Conservation (phyloP, 139 green algal genomes). For the Ettlia oleoabundans region DNA sequence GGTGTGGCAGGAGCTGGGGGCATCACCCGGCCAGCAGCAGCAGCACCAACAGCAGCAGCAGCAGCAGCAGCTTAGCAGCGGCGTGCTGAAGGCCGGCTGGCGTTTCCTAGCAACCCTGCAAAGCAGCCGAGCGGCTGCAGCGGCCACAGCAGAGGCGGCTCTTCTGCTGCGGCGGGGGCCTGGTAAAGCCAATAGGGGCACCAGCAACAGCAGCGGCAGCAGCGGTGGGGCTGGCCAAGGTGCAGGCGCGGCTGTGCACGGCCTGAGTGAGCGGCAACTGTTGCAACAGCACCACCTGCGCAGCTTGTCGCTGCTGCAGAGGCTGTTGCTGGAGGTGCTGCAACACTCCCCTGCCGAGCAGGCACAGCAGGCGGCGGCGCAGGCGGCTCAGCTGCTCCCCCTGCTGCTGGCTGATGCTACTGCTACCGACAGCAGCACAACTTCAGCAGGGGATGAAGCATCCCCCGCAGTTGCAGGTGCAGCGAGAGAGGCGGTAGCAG, state of each 20-base stretch:
- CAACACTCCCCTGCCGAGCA: neutral
- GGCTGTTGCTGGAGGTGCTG: conserved; percentile 21
- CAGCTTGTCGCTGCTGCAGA: conserved; percentile 5
- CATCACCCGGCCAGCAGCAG: neutral
- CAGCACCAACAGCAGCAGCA: conserved; percentile 3
- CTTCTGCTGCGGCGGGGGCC: neutral
- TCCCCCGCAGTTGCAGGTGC: neutral
- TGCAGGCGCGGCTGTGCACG: neutral
- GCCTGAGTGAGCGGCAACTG: conserved; percentile 1
- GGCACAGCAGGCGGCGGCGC: conserved; percentile 10
- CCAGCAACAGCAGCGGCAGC: neutral
- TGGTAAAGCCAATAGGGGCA: too few relatives aligned
- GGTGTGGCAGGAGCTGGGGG: conserved; percentile 4
- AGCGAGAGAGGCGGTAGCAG: neutral
- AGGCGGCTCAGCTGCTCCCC: conserved; percentile 17
- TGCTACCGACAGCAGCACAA: too few relatives aligned
- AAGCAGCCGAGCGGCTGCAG: conserved; percentile 9
- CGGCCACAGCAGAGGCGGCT: neutral
- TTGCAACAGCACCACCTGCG: conserved; percentile 9
- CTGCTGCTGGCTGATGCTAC: conserved; percentile 1
- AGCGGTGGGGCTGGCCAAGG: neutral
- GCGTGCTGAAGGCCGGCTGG: conserved; percentile 6
- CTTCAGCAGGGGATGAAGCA: too few relatives aligned
- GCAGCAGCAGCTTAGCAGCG: neutral
- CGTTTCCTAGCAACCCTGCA: neutral